Conservation (phyloP, 371 early-diverging fungal species). For the Saksenaea vasiformis region DNA sequence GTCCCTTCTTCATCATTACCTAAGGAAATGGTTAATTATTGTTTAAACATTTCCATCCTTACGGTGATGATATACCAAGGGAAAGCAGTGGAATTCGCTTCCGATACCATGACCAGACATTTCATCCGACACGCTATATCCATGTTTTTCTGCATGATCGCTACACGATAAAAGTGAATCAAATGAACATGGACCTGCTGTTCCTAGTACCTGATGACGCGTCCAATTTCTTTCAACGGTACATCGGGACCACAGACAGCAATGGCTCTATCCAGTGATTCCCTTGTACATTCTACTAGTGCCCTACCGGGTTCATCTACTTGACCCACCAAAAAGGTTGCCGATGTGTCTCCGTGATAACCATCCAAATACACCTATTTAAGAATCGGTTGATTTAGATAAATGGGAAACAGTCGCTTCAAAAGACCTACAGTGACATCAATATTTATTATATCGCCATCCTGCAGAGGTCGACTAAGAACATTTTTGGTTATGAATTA, state of each 20-base stretch:
- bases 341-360: conserved; percentile 85
- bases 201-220: conserved; percentile 57
- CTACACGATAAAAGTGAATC: conserved; percentile 18
- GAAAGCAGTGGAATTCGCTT: conserved; percentile 63
- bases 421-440: conserved; percentile 66
- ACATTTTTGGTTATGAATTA: background rate
- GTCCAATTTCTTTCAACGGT: conserved; percentile 71
- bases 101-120: conserved; percentile 93
- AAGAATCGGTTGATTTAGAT: background rate
- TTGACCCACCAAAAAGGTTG: conserved; percentile 81
- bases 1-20: conserved; percentile 60
- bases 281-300: conserved; percentile 70
- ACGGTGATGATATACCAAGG: conserved; percentile 66
- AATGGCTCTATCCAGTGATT: conserved; percentile 77
- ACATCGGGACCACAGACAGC: conserved; percentile 77
- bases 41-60: conserved; percentile 4
- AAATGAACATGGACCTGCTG: background rate
- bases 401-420: background rate
- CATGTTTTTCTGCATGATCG: conserved; percentile 51
- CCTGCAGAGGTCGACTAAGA: conserved; percentile 60
- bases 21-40: conserved; percentile 5
- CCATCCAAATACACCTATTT: conserved; percentile 70
- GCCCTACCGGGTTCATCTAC: conserved; percentile 69
- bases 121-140: conserved; percentile 71
- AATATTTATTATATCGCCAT: conserved; percentile 90